These are phyloP conservation scores for Raphanus raphanistrum DNA, from an alignment of 345 rosid species.

Conservation along the genomic window DNA sequence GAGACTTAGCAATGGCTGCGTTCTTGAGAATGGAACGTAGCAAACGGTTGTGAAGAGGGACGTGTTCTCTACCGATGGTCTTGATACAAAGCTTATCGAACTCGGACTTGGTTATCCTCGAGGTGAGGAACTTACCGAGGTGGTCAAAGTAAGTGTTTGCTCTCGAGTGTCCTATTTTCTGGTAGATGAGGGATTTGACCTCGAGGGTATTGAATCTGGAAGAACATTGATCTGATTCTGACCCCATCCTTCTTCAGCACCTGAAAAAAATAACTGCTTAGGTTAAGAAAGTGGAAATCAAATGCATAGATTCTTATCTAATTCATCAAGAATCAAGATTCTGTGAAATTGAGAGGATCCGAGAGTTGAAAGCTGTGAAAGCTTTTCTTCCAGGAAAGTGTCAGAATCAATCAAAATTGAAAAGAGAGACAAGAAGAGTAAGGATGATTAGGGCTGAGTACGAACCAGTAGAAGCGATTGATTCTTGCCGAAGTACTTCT, in stretches of 20 bases:
- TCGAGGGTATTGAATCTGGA: slow-evolving; percentile 11
- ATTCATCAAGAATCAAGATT: neutral
- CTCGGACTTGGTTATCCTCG: slow-evolving; percentile 59
- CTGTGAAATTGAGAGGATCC: slow-evolving; percentile 13
- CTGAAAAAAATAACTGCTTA: neutral
- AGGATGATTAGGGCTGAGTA: slow-evolving; percentile 15
- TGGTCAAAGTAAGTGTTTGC: slow-evolving; percentile 71
- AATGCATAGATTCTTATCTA: neutral
- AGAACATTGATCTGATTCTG: slow-evolving; percentile 27
- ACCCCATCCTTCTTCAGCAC: slow-evolving; percentile 29
- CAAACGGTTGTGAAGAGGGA: slow-evolving; percentile 70
- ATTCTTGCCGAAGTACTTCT: slow-evolving; percentile 11
- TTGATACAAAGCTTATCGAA: slow-evolving; percentile 63
- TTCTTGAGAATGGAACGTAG: slow-evolving; percentile 71
- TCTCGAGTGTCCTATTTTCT: slow-evolving; percentile 66
- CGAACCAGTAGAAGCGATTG: slow-evolving; percentile 37
- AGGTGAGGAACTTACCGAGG: slow-evolving; percentile 60
- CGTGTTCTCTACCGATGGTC: slow-evolving; percentile 65
- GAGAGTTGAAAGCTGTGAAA: neutral
- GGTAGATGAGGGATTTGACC: slow-evolving; percentile 26
- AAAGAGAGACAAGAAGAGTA: neutral
- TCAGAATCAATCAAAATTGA: slow-evolving; percentile 22
- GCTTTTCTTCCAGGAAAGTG: neutral
- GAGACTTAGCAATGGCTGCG: slow-evolving; percentile 55
- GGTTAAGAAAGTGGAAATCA: neutral